Evolutionary conservation across 106 monocot species (phyloP).

Genomic region (Dioscorea zingiberensis): DNA sequence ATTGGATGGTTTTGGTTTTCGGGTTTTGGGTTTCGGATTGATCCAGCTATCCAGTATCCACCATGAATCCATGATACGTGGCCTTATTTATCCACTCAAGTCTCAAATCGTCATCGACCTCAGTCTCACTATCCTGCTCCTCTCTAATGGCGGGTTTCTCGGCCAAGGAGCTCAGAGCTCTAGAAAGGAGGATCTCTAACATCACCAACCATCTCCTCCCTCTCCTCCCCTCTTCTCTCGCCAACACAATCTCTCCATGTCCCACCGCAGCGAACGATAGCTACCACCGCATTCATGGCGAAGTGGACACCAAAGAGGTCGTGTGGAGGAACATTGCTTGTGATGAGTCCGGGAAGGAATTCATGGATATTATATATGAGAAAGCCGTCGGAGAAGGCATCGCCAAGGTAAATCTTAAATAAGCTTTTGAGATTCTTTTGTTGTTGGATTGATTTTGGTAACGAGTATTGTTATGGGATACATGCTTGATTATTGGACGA

Average conservation of each 20-base stretch:
- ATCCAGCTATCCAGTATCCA: no score
- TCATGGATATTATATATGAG: slow-evolving; percentile 81
- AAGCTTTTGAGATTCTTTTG: neutral
- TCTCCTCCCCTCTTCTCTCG: neutral
- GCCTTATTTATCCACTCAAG: no score
- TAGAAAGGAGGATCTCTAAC: slow-evolving; percentile 44
- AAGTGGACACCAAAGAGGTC: slow-evolving; percentile 38
- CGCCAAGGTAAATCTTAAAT: slow-evolving; percentile 53
- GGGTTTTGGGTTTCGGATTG: no score
- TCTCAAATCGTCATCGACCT: no score
- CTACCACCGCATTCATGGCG: slow-evolving; percentile 76
- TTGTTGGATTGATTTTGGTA: neutral
- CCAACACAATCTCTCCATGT: slow-evolving; percentile 2
- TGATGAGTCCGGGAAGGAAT: slow-evolving; percentile 52
- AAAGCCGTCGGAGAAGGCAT: slow-evolving; percentile 86
- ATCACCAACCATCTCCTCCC: slow-evolving; percentile 43
- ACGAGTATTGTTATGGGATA: neutral
- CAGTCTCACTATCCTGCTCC: no score
- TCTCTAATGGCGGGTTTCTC: slow-evolving; percentile 26
- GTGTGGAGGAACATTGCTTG: slow-evolving; percentile 36
- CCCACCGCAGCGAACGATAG: slow-evolving; percentile 28
- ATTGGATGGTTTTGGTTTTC: no score
- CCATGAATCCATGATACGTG: no score
- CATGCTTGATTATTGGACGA: neutral
- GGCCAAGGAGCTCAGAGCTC: slow-evolving; percentile 4